Evolutionary conservation across 202 grass and related monocot species (phyloP), one percentile per base, ranked within the genome.

Genomic region (Saccharum hybrid): DNA sequence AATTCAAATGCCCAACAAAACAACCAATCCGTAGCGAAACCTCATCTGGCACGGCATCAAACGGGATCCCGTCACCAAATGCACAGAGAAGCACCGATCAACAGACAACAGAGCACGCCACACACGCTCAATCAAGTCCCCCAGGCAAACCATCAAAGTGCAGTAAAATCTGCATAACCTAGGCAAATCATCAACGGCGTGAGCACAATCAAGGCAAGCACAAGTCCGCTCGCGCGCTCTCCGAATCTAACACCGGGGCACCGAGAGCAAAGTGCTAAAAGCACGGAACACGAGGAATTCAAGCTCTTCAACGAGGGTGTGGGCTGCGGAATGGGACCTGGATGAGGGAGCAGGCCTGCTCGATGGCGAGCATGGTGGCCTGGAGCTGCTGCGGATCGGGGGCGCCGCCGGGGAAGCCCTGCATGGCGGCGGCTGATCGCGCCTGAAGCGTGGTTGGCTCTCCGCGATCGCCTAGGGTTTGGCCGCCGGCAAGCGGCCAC

Each of bases 351-450:
- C 93, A 95, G 36, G 91, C 96, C 34, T 90, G 91, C 78, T 98
- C 96, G 75, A 98, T 91, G 66, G 96, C 89, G n/a, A 86, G 49
- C 93, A 95, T 90, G 71, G 96, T 91, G 76, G 96, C 88, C 82
- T 90, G 93, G 46, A 98, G 92, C 57, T 88, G 89, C 77, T 88
- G 84, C 80, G 86, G 82, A 89, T 93, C 92, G 22, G 89, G 71
- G 63, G 63, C 37, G 61, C 83, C 85, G 81, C 93, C 96, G 4
- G 93, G 96, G 82, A 95, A 95, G 22, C 85, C 91, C 79, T 94
- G 84, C 95, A 97, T 97, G 74, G 79, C 28, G 14, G 69, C 73
- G 59, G 40, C 73, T 71, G 84, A 80, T 83, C 56, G 43, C 63
- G 36, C 13, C 52, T 6, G 43, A 23, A 39, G 75, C 51, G 80